phyloP scores from a whole-genome alignment of 2,329 filamentous ascomycete species.

The Penicillium griseofulvum region DNA sequence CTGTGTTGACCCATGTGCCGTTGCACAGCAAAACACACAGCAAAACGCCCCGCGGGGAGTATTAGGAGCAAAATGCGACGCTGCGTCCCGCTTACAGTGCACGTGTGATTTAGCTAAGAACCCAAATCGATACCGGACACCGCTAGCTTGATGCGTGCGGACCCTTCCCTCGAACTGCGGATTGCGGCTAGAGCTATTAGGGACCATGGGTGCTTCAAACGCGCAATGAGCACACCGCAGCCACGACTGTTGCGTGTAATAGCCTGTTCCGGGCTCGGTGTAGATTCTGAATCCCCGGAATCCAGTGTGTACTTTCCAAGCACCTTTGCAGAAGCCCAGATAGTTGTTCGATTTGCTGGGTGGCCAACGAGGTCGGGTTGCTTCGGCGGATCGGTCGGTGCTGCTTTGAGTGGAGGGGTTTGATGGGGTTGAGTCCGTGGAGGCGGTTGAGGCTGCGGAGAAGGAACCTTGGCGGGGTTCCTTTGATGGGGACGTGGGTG shows the following conservation, averaged over 20 bases:
- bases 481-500: background rate
- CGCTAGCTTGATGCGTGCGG: constrained; percentile 26
- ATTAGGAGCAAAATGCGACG: background rate
- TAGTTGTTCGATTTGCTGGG: constrained; percentile 37
- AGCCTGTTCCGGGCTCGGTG: constrained; percentile 11
- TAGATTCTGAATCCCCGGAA: constrained; percentile 17
- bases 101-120: constrained; percentile 51
- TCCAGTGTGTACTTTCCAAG: constrained; percentile 38
- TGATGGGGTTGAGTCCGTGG: constrained; percentile 10
- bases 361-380: constrained; percentile 24
- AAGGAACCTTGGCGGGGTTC: background rate
- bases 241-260: constrained; percentile 29
- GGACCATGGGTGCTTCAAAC: constrained; percentile 41
- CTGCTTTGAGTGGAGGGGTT: constrained; percentile 4
- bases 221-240: constrained; percentile 45
- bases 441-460: constrained; percentile 8
- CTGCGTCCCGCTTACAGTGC: constrained; percentile 26
- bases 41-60: constrained; percentile 32
- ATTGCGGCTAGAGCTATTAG: background rate
- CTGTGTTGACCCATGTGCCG: constrained; percentile 32
- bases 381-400: background rate
- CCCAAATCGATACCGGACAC: constrained; percentile 46
- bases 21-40: constrained; percentile 49
- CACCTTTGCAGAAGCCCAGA: constrained; percentile 48
- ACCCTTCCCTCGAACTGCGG: constrained; percentile 31